Base-by-base conservation (phyloP, 345 rosid genomes). In the Aurinia saxatilis region DNA sequence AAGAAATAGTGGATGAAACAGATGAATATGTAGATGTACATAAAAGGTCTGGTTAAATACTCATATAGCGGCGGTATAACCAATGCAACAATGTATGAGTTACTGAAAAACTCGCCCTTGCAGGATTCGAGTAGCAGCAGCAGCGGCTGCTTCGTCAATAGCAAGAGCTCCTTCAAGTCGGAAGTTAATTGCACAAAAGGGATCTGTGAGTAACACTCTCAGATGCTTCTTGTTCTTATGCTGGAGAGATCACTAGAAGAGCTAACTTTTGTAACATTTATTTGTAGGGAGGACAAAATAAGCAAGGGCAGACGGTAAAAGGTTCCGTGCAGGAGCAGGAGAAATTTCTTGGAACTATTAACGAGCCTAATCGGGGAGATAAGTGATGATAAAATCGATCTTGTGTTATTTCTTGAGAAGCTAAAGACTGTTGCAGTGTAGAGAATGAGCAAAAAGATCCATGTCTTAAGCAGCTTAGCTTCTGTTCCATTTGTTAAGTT, bases 21-120 rank as follows among this genome's bases (percentile, higher is more conserved):
- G 98, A 89, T 80, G 98, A 89, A 77, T 93, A 82, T 68, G 96
- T 93, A 34, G 99, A 90, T 57, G 97, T 93, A 15, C 99, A 93
- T 78, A 93, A 84, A 82, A 90, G 97, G 97, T 89, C 13, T 0
- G 39, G 14, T 10, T 42, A 18, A 33, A 5, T 11, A 3, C 12
- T 17, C 12, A 31, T 8, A n/a, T n/a, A n/a, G n/a, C n/a, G 9
- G 5, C 40, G 12, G 13, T 46, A 23, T 18, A 12, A 2, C 10
- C 18, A 27, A 11, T 10, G 8, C n/a, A 46, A 45, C 10, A 5
- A 34, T 53, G 50, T 61, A 25, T 51, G 14, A 62, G 47, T 4
- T 6, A 12, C 53, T 59, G 46, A 56, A n/a, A 16, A 5, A 8
- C 19, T 3, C 47, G 18, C 40, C 5, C 57, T 34, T 72, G 78